Evolutionary conservation across 2,329 filamentous ascomycete genomes (phyloP).

Genomic region (Knufia fluminis): DNA sequence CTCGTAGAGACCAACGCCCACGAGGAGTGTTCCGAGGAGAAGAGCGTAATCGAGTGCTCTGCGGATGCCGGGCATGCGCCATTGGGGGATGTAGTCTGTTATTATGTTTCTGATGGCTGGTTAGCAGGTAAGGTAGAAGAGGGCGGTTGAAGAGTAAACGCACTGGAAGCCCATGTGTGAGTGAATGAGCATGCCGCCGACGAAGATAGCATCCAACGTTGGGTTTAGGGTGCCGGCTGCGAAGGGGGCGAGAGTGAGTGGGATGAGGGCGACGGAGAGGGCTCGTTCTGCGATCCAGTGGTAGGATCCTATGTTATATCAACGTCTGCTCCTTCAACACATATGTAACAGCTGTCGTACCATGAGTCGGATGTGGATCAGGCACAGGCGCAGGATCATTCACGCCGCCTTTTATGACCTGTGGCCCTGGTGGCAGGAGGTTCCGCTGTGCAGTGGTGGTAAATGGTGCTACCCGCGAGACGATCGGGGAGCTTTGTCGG

Average conservation of each 20-base stretch:
- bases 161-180: slow-evolving; percentile 92
- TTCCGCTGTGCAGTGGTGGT: slow-evolving; percentile 68
- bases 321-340: neutral
- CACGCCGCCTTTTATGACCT: slow-evolving; percentile 65
- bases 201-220: slow-evolving; percentile 73
- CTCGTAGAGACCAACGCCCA: slow-evolving; percentile 86
- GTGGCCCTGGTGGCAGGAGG: slow-evolving; percentile 75
- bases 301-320: slow-evolving; percentile 59
- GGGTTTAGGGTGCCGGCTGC: slow-evolving; percentile 87
- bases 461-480: slow-evolving; percentile 56
- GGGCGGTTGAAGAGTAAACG: slow-evolving; percentile 23
- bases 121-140: neutral
- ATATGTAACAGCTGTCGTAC: neutral
- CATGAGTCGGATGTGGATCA: slow-evolving; percentile 60
- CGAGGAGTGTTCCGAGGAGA: slow-evolving; percentile 66
- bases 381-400: slow-evolving; percentile 80
- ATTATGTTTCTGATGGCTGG: slow-evolving; percentile 51
- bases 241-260: slow-evolving; percentile 83
- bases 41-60: slow-evolving; percentile 67
- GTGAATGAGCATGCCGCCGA: slow-evolving; percentile 75
- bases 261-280: slow-evolving; percentile 70
- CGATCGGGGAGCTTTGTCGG: slow-evolving; percentile 7
- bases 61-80: slow-evolving; percentile 58
- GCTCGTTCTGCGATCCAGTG: slow-evolving; percentile 94
- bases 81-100: slow-evolving; percentile 79